Conservation (phyloP, 257 asterid genomes). For the Primulina huaijiensis region DNA sequence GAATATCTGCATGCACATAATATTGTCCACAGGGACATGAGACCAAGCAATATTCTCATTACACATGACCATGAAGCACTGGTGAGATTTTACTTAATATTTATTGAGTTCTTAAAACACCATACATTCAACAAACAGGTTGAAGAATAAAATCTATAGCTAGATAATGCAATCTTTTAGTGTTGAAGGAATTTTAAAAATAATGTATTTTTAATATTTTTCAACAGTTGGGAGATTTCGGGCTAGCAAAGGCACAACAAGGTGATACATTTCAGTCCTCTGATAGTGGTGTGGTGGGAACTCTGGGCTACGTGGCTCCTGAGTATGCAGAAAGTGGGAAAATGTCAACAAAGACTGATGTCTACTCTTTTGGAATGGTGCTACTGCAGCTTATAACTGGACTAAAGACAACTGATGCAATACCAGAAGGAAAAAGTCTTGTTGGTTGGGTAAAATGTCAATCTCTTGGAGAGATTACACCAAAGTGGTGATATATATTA, state of each 20-base stretch:
- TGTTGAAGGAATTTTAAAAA: neutral
- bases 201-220: neutral
- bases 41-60: slow-evolving; percentile 68
- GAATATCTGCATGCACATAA: slow-evolving; percentile 51
- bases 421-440: slow-evolving; percentile 56
- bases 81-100: slow-evolving; percentile 30
- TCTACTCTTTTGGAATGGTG: slow-evolving; percentile 71
- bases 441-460: slow-evolving; percentile 55
- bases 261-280: slow-evolving; percentile 33
- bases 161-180: neutral
- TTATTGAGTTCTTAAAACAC: neutral
- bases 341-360: slow-evolving; percentile 66
- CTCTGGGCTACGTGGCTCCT: slow-evolving; percentile 75
- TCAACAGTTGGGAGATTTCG: slow-evolving; percentile 66
- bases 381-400: slow-evolving; percentile 68
- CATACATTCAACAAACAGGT: neutral
- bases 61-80: slow-evolving; percentile 71
- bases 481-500: too few relatives aligned
- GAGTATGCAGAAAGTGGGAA: slow-evolving; percentile 73
- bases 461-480: too few relatives aligned
- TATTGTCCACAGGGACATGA: slow-evolving; percentile 68
- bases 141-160: too few relatives aligned
- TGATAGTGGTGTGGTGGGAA: slow-evolving; percentile 54
- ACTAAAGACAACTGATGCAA: slow-evolving; percentile 44
- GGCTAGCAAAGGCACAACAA: slow-evolving; percentile 61